Conservation (phyloP, 75 land plant species). For the Picea sitchensis region DNA sequence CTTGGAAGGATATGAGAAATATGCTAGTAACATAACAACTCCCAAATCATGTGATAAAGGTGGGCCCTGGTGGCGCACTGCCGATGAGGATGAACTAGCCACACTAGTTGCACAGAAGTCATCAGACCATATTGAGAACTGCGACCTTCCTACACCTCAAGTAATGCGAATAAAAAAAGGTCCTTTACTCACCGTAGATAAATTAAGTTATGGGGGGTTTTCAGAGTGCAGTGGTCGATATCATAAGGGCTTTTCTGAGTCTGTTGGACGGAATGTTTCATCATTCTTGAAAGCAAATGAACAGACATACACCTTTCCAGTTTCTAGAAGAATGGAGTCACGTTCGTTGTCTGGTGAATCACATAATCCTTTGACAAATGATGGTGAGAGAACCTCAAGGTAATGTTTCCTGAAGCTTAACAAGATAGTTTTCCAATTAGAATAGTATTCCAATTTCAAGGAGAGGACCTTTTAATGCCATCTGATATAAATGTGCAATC, state of each 20-base stretch:
- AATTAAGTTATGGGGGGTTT: not conserved
- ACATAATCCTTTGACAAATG: not conserved
- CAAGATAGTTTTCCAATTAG: not conserved
- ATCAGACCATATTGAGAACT: constrained; percentile 61
- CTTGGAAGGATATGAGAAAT: constrained; percentile 7
- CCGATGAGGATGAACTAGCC: constrained; percentile 82
- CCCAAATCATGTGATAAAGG: constrained; percentile 13
- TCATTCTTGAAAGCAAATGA: not conserved
- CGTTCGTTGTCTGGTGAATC: not conserved
- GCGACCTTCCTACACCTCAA: constrained; percentile 86
- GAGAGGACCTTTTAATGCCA: not conserved
- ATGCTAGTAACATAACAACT: constrained; percentile 7
- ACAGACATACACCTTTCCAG: not conserved
- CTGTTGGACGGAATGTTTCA: not conserved
- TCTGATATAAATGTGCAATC: not conserved
- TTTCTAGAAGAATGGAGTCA: not conserved
- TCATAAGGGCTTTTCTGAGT: not conserved
- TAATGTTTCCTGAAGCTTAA: constrained; percentile 5
- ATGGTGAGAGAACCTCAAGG: constrained; percentile 1
- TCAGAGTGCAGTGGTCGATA: not conserved
- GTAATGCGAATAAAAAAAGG: constrained; percentile 18
- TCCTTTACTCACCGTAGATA: constrained; percentile 23
- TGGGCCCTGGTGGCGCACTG: constrained; percentile 72
- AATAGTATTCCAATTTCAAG: not conserved
- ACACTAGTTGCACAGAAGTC: constrained; percentile 72